A percentile compares a stretch with the other conserved stretches of the same genome.
Conservation (phyloP, 306 rosid species). For the Betula pendula region DNA sequence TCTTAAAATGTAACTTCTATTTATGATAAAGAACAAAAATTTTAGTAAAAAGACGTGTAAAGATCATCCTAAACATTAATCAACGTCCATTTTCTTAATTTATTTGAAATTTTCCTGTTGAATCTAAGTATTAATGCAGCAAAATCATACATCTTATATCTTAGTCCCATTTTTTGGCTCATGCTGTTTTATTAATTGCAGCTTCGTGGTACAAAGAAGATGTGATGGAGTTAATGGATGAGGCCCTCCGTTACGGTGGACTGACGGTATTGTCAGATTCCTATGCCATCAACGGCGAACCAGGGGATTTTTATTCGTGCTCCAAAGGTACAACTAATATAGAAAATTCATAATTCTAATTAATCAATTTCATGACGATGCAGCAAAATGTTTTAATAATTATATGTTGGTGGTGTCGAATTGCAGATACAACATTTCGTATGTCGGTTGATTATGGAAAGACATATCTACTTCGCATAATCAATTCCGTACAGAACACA, state of each 20-base stretch:
- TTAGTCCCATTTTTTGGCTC: background rate
- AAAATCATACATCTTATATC: background rate
- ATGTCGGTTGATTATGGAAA: slow-evolving; percentile 39
- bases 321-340: slow-evolving; percentile 20
- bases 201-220: slow-evolving; percentile 15
- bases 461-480: slow-evolving; percentile 47
- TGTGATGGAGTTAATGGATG: background rate
- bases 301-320: slow-evolving; percentile 36
- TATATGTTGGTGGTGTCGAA: background rate
- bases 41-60: too few species aligned
- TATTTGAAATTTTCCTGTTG: background rate
- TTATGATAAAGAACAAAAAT: too few species aligned
- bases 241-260: slow-evolving; percentile 6
- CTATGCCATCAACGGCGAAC: slow-evolving; percentile 39
- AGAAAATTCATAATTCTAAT: background rate
- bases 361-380: background rate
- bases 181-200: background rate
- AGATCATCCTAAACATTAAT: too few species aligned
- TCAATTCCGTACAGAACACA: slow-evolving; percentile 43
- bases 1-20: too few species aligned
- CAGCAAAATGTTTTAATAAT: too few species aligned
- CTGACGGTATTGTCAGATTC: slow-evolving; percentile 35
- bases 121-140: background rate
- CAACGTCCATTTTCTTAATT: background rate
- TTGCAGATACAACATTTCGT: slow-evolving; percentile 34